Conservation (phyloP, 768 basidiomycete genomes). For the Lentinula guzmanii region DNA sequence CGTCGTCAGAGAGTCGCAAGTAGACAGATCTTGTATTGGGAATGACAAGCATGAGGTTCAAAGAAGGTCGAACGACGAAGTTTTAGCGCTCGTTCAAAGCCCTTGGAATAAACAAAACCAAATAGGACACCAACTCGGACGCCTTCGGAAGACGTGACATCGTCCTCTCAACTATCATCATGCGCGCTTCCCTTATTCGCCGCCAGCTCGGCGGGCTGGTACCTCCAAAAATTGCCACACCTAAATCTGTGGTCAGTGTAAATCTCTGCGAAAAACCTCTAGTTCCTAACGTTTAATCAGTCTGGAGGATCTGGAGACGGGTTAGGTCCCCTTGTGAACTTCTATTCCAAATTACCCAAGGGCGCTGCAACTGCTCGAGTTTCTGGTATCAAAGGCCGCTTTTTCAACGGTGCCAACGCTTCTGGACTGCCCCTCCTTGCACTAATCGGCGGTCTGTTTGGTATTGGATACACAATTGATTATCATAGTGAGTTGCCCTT, state of each 20-base stretch:
- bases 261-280: background rate
- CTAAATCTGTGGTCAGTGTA: constrained; percentile 71
- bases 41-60: too few relatives aligned
- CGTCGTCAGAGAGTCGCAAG: too few relatives aligned
- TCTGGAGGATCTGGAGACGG: constrained; percentile 77
- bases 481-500: constrained; percentile 69
- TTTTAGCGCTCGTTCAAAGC: background rate
- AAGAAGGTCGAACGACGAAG: too few relatives aligned
- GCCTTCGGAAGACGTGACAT: background rate
- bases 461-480: constrained; percentile 81
- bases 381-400: constrained; percentile 72
- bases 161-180: constrained; percentile 26
- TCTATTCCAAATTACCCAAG: constrained; percentile 96
- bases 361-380: constrained; percentile 61
- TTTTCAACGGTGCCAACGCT: constrained; percentile 84
- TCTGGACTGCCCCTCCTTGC: constrained; percentile 62
- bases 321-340: constrained; percentile 82
- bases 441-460: constrained; percentile 62
- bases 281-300: constrained; percentile 30
- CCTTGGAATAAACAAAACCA: background rate
- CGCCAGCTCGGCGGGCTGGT: constrained; percentile 81
- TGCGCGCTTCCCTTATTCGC: constrained; percentile 82
- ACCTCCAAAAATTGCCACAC: constrained; percentile 94
- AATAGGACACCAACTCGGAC: background rate
- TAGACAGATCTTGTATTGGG: too few relatives aligned